A percentile compares a stretch with the other conserved stretches of the same genome.
Conservation (phyloP, 495 filamentous ascomycete species). For the Xylaria bambusicola region DNA sequence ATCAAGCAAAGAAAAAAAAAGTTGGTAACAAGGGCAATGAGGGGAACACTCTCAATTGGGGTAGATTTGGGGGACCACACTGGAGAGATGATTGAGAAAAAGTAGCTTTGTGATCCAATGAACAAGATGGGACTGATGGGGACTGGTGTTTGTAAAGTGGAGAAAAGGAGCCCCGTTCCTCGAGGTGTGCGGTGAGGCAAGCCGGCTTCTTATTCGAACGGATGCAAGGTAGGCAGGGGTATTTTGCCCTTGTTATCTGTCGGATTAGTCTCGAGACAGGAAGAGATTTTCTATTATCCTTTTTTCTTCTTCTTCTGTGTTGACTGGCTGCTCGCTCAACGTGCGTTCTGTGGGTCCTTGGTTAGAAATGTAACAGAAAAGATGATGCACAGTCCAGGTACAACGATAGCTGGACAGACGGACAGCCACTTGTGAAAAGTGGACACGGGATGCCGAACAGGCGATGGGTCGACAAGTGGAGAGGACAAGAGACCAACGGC, state of each 20-base stretch:
- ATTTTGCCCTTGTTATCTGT: constrained; percentile 21
- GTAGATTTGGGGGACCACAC: constrained; percentile 39
- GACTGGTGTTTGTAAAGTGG: constrained; percentile 45
- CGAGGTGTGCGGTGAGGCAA: constrained; percentile 38
- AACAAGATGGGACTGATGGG: constrained; percentile 54
- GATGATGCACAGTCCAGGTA: constrained; percentile 27
- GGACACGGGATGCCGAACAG: constrained; percentile 35
- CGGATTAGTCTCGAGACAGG: constrained; percentile 21
- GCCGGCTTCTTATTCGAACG: constrained; percentile 38
- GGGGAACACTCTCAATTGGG: constrained; percentile 34
- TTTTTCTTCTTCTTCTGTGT: constrained; percentile 14
- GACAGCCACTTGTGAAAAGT: constrained; percentile 35
- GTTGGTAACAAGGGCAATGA: constrained; percentile 20
- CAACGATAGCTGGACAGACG: constrained; percentile 20
- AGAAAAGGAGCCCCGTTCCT: constrained; percentile 39
- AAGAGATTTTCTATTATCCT: too few relatives aligned
- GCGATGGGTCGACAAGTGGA: constrained; percentile 35
- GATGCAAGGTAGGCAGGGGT: constrained; percentile 17
- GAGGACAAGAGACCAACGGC: constrained; percentile 41
- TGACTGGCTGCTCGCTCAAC: constrained; percentile 13
- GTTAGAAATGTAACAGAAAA: constrained; percentile 32
- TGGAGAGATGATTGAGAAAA: constrained; percentile 30
- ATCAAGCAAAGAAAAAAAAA: constrained; percentile 16
- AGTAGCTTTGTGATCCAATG: constrained; percentile 37
- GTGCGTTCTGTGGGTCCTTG: constrained; percentile 18